Conservation (phyloP, 148 eudicot species). For the Pouteria glomerata region DNA sequence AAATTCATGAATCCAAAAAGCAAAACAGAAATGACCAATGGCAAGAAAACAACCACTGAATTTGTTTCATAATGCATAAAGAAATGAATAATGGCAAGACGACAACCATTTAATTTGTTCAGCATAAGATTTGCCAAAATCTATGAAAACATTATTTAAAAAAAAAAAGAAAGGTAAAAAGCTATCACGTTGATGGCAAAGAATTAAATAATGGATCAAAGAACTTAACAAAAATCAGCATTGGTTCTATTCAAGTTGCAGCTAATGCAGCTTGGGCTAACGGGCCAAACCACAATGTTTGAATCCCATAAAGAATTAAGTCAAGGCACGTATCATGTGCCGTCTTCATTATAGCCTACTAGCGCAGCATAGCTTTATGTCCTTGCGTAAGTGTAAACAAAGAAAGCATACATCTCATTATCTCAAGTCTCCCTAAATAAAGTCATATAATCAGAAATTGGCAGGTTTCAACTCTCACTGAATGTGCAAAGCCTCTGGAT, state of each 20-base stretch:
- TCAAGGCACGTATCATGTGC: too few species aligned
- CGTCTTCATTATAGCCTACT: not conserved
- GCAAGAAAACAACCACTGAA: too few species aligned
- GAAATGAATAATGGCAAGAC: too few species aligned
- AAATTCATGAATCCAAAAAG: not conserved
- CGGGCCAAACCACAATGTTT: not conserved
- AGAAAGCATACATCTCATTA: not conserved
- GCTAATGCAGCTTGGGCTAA: not conserved
- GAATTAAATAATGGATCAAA: not conserved
- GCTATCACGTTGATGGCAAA: not conserved
- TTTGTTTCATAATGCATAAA: too few species aligned
- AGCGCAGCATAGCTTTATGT: not conserved
- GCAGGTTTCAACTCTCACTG: not conserved
- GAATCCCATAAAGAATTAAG: not conserved
- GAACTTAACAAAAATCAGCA: not conserved
- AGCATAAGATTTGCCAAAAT: not conserved
- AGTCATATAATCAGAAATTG: not conserved
- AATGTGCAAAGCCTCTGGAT: too few species aligned
- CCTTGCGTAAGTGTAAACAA: not conserved
- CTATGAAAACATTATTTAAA: too few species aligned
- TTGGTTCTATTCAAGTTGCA: not conserved
- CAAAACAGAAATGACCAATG: not conserved
- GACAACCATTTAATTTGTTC: not conserved
- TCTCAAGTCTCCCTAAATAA: not conserved
- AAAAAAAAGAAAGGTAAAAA: not conserved